phyloP scores from a whole-genome alignment of 768 basidiomycete species.

The Lactarius deliciosus region DNA sequence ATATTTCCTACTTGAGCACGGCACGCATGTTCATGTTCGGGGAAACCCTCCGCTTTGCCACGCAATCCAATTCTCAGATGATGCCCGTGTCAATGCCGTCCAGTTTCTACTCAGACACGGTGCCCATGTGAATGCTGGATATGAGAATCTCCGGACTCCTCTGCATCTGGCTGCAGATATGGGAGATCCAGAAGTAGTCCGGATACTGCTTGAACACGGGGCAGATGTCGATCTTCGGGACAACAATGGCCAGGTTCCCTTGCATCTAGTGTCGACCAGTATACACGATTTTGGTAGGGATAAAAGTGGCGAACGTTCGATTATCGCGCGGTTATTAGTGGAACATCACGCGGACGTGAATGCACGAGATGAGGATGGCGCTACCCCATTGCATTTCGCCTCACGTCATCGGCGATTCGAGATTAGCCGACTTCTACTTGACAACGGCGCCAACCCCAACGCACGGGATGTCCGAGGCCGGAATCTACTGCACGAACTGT shows the following conservation, averaged over 20 bases:
- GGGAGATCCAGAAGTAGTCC: background rate
- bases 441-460: background rate
- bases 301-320: background rate
- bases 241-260: background rate
- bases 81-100: too few relatives aligned
- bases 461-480: fast-evolving
- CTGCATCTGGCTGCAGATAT: background rate
- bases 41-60: too few relatives aligned
- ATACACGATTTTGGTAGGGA: background rate
- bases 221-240: background rate
- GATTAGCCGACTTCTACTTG: background rate
- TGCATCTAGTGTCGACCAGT: background rate
- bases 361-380: background rate
- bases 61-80: too few relatives aligned
- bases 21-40: too few relatives aligned
- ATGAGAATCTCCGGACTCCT: background rate
- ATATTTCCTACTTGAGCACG: too few relatives aligned
- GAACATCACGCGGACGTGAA: background rate
- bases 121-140: background rate
- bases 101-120: too few relatives aligned
- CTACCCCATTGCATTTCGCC: background rate
- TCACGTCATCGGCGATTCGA: background rate
- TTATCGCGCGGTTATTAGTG: background rate
- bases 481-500: background rate
- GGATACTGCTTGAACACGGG: background rate